phyloP scores from a whole-genome alignment of 148 eudicot genomes.

The Rhododendron mucronatum region DNA sequence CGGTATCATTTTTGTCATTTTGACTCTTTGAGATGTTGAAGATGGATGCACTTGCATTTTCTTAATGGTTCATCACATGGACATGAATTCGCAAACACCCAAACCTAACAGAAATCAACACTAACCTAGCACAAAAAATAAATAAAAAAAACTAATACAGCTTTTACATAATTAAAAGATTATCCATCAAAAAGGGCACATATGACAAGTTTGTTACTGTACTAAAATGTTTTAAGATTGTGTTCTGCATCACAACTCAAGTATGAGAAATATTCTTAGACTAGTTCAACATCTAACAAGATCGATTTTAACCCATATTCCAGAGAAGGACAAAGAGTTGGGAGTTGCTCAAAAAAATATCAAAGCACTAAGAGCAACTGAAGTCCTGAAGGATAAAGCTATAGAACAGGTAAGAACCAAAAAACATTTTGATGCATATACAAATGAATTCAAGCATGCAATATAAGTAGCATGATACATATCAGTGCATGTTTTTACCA shows the following conservation, averaged over 20 bases:
- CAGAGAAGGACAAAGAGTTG: constrained; percentile 74
- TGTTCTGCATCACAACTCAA: background rate
- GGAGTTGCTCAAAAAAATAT: constrained; percentile 62
- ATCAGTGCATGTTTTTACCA: background rate
- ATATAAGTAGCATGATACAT: background rate
- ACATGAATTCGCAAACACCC: background rate
- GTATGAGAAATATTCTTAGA: background rate
- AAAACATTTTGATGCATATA: too few species aligned
- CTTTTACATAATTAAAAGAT: background rate
- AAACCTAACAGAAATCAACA: background rate
- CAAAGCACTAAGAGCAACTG: constrained; percentile 60
- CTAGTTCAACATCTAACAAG: background rate
- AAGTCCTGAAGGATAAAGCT: constrained; percentile 69
- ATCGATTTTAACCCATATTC: background rate
- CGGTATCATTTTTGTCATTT: background rate
- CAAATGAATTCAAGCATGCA: background rate
- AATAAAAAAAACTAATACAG: background rate
- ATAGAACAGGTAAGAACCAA: constrained; percentile 55
- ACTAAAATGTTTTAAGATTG: background rate
- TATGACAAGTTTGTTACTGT: background rate
- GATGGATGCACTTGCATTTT: background rate
- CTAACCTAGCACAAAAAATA: background rate
- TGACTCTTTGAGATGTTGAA: background rate
- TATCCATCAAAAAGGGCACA: background rate
- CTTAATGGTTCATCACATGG: background rate